Evolutionary conservation across 306 rosid genomes (phyloP).

Genomic region (Corylus avellana): DNA sequence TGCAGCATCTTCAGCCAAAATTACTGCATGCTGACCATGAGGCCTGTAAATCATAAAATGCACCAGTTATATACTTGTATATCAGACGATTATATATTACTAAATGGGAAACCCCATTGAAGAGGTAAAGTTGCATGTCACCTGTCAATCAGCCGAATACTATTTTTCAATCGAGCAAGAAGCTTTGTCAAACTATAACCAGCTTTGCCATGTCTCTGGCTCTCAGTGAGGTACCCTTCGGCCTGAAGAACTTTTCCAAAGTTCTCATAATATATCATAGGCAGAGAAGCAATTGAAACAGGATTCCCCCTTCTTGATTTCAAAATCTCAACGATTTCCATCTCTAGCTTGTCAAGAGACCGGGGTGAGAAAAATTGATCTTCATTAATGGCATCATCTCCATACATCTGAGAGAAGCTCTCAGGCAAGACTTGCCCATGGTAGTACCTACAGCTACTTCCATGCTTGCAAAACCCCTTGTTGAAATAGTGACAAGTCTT

Average conservation of each 20-base stretch:
- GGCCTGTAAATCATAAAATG: conserved; percentile 52
- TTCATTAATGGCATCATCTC: conserved; percentile 37
- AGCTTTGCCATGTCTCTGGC: conserved; percentile 87
- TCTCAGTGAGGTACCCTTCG: conserved; percentile 86
- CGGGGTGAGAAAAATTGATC: conserved; percentile 51
- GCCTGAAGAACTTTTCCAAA: conserved; percentile 78
- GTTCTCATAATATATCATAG: conserved; percentile 72
- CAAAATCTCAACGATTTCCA: conserved; percentile 65
- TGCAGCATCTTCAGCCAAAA: conserved; percentile 67
- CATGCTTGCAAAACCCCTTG: conserved; percentile 86
- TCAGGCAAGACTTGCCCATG: conserved; percentile 53
- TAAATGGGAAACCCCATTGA: neutral
- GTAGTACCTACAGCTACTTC: conserved; percentile 61
- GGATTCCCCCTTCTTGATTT: conserved; percentile 66
- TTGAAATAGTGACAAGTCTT: conserved; percentile 72
- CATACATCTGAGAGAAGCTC: conserved; percentile 42
- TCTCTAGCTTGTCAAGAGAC: conserved; percentile 68
- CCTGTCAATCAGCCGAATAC: conserved; percentile 81
- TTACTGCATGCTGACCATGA: conserved; percentile 83
- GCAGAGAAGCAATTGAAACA: conserved; percentile 83
- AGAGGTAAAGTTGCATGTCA: conserved; percentile 23
- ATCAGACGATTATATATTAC: conserved; percentile 1
- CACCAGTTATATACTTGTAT: neutral
- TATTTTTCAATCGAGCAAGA: conserved; percentile 57
- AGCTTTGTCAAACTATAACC: conserved; percentile 88